phyloP scores from a whole-genome alignment of 2,329 filamentous ascomycete species.

The Ophiostoma sp. region DNA sequence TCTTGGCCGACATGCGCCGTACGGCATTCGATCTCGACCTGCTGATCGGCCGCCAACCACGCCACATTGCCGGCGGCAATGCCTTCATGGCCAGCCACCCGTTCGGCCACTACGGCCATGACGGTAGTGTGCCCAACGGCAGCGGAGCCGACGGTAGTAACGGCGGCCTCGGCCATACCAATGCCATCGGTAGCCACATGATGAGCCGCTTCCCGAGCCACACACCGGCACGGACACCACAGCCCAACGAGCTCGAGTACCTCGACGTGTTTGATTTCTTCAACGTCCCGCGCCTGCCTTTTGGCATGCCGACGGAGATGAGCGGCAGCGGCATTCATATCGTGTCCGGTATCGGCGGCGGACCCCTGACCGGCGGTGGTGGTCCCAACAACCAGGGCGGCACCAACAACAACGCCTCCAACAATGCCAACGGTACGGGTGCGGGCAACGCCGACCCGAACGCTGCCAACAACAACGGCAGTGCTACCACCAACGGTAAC shows the following conservation, averaged over 20 bases:
- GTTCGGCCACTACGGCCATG: slow-evolving; percentile 20
- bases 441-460: background rate
- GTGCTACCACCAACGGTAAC: background rate
- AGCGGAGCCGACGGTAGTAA: slow-evolving; percentile 30
- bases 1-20: slow-evolving; percentile 86
- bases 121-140: background rate
- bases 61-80: slow-evolving; percentile 40
- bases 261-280: slow-evolving; percentile 94
- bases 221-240: slow-evolving; percentile 67
- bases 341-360: slow-evolving; percentile 16
- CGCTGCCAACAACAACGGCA: background rate
- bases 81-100: background rate
- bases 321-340: slow-evolving; percentile 20
- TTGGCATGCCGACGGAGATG: slow-evolving; percentile 40
- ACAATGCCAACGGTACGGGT: background rate
- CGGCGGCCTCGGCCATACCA: slow-evolving; percentile 24
- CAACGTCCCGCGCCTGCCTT: slow-evolving; percentile 75
- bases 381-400: slow-evolving; percentile 21
- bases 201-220: slow-evolving; percentile 52
- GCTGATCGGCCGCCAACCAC: slow-evolving; percentile 79
- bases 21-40: slow-evolving; percentile 90
- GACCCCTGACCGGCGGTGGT: background rate
- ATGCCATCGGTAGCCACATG: slow-evolving; percentile 32
- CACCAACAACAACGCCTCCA: background rate
- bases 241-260: slow-evolving; percentile 82